Evolutionary conservation across 441 rosid genomes (phyloP), one percentile per base, ranked within the genome.

Genomic region (Daphne laureola): DNA sequence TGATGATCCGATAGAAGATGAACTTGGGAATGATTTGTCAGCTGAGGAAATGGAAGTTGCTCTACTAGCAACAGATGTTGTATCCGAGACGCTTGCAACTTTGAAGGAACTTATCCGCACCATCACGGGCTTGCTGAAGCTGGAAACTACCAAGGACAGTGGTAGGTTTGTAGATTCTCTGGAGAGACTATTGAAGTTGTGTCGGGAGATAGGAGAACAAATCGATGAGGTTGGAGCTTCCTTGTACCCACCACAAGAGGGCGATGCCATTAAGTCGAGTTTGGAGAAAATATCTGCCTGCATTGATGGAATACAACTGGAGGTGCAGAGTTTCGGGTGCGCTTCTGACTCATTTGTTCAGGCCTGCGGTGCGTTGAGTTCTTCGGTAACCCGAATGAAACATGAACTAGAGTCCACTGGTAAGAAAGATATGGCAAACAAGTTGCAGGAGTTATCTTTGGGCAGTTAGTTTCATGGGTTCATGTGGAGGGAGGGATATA

Each of bases 11-110:
- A 65, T 65, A 41, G 79, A 59, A 50, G 82, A 57, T 42, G 97
- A 83, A 69, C 66, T 89, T 16, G 99, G 93, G 54, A 65, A 68
- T 15, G 90, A 80, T 74, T 73, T 87, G 54, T 89, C 97, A 31
- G 73, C 79, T 23, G 95, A 89, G 68, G 99, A 93, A 74, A 89
- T 93, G 97, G 73, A 76, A 71, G 68, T 83, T 51, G 98, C 90
- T 56, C 68, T 78, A 59, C 67, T 66, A 49, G 87, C 80, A 26
- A 72, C 58, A 17, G 73, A 53, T 38, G 70, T 93, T 21, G 90
- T 93, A 44, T 78, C 87, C 0, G 77, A 75, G 43, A 75, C 84
- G 3, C 68, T 87, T 64, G 44, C 17, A 31, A 74, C 81, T 49
- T 68, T 83, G 26, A 93, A 87, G 77, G 97, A 89, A 70, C 85